phyloP scores from a whole-genome alignment of 352 stramenopile genomes.

The Globisporangium acanthophoron region DNA sequence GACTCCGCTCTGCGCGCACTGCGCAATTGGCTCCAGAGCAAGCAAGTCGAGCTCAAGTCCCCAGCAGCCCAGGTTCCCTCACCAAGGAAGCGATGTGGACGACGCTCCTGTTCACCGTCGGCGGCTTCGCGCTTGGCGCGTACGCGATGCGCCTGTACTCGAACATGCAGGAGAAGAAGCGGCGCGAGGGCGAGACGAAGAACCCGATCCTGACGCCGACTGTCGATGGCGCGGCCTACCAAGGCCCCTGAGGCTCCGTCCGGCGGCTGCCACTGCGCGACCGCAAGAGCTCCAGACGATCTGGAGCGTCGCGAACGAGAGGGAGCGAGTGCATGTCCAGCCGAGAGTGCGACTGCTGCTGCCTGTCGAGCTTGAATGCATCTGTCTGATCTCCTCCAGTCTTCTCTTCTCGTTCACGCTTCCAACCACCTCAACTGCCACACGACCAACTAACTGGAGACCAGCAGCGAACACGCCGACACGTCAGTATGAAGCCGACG shows the following conservation, averaged over 20 bases:
- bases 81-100: constrained; percentile 5
- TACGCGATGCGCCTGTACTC: constrained; percentile 9
- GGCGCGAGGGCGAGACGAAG: constrained; percentile 5
- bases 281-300: too few relatives aligned
- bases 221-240: neutral
- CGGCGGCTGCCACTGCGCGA: neutral
- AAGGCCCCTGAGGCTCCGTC: neutral
- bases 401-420: neutral
- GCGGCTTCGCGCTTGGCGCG: constrained; percentile 7
- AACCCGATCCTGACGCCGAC: constrained; percentile 5
- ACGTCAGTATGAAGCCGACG: constrained; percentile 14
- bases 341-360: too few relatives aligned
- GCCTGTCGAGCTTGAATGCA: too few relatives aligned
- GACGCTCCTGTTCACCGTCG: constrained; percentile 5
- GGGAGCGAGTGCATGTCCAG: too few relatives aligned
- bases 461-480: neutral
- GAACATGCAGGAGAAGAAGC: neutral
- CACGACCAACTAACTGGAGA: neutral
- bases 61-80: neutral
- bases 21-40: neutral
- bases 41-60: neutral
- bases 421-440: neutral
- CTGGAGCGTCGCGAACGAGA: too few relatives aligned
- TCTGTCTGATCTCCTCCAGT: too few relatives aligned
- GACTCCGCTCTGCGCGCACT: neutral